These are phyloP conservation scores for Botryotinia globosa DNA, from an alignment of 2,329 filamentous ascomycete species.

Conservation along the genomic window DNA sequence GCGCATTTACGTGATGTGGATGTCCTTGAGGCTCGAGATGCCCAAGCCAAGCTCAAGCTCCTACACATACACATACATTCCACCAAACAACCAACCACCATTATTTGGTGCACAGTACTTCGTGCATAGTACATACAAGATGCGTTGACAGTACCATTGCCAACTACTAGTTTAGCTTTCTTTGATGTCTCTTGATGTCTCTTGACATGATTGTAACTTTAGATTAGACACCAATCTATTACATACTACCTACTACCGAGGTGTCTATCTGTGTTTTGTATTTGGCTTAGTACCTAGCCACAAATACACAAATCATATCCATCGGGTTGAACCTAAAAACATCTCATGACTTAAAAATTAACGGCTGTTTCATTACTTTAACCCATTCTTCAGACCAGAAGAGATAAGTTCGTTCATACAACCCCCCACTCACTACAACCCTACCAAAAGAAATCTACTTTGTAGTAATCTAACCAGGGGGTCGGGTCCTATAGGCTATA, in stretches of 20 bases:
- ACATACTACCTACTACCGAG: background rate
- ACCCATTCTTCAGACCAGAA: background rate
- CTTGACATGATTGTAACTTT: background rate
- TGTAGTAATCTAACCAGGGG: background rate
- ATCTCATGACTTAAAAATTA: slow-evolving; percentile 1
- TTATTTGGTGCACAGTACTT: background rate
- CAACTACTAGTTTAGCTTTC: background rate
- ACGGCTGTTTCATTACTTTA: background rate
- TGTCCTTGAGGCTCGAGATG: background rate
- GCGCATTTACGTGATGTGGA: background rate
- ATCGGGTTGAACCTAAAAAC: background rate
- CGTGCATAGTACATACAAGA: background rate
- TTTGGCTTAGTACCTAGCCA: background rate
- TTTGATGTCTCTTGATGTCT: background rate
- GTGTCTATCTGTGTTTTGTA: background rate
- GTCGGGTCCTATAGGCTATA: background rate
- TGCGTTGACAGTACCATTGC: background rate
- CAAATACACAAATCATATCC: background rate
- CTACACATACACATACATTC: background rate
- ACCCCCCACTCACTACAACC: slow-evolving; percentile 1
- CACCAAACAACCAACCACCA: background rate
- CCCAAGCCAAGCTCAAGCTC: background rate
- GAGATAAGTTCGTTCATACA: background rate
- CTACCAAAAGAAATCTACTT: background rate
- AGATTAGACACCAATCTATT: background rate